Evolutionary conservation across 495 filamentous ascomycete genomes (phyloP), one percentile per base, ranked within the genome.

Genomic region (Chaetomium fimeti): DNA sequence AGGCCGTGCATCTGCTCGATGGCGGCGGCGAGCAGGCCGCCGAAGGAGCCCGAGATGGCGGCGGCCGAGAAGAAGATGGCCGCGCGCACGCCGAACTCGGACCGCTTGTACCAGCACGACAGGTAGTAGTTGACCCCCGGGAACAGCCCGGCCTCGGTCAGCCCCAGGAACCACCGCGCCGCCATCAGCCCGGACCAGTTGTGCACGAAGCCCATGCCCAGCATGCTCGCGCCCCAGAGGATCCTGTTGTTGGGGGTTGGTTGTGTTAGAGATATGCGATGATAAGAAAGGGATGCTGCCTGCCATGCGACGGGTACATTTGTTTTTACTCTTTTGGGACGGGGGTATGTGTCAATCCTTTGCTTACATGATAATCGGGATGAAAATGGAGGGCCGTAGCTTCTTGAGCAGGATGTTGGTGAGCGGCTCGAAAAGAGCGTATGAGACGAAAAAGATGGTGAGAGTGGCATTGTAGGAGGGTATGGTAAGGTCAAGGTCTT

Each of bases 31-130:
- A 95, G 83, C 0, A 94, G 81, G 2, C 91, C 91, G 74, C 92
- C 92, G 61, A 96, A 96, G 2, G 90, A 92, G 0, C 92, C 92
- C 3, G 91, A 88, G 0, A 95, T 72, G 2, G 92, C 90, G 0
- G 92, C 92, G 0, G 92, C 90, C 6, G 89, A 92, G 78, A 95
- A 96, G 81, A 98, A 97, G 59, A 97, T 89, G 42, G 92, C 93
- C 15, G 78, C 77, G 43, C 80, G 79, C 27, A 80, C 81, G 42
- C 92, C 92, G 57, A 95, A 88, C 63, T 96, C 92, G 47, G 80
- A 82, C 9, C 92, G 85, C 71, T 85, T 90, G 71, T 95, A 96
- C 91, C 91, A 94, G 75, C 89, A 93, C 0, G 87, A 90, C 1
- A 96, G 80, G 71, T 92, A 93, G 70, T 93, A 94, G 69, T 90